Base-by-base conservation (phyloP, 139 green algal species). In the Chlorella sp. region DNA sequence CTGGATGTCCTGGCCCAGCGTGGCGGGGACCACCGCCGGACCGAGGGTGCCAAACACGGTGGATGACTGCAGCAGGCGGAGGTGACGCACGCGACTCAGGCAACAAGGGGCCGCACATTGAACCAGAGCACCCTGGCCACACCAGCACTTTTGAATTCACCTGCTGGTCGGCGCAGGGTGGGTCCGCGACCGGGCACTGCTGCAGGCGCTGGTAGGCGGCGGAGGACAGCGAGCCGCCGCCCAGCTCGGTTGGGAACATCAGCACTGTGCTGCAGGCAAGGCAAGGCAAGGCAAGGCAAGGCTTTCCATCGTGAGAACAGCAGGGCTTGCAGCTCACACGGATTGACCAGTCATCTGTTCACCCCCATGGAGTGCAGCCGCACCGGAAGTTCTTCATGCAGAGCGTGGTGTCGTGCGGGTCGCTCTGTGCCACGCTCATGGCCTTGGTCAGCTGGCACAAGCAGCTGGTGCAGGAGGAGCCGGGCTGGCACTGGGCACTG, bases 351-450 rank as follows among this genome's bases (percentile, higher is more conserved):
- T 73, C 65, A 73, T 16, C 56, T 65, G 56, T 65, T 20, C 56
- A 65, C 56, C 26, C 4, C 62, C 28, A 69, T 9, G 17, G 36
- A 48, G 6, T 17, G 17, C 41, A 16, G 7, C 14, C 68, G 16
- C 70, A 76, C 70, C 70, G n/a, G 41, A 76, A 79, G 44, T 79
- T 79, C 1, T 79, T 60, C 30, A 79, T 62, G 73, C 73, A 79
- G 13, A 62, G 46, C 17, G 44, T 24, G 1, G 64, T 30, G 44
- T 79, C 44, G 32, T 32, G 3, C 0, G 70, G 70, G 41, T 76
- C 70, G 28, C 40, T 38, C 70, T 76, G 51, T 11, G 70, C 43
- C 16, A 76, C 41, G 11, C 8, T 9, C 44, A 79, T 79, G 16
- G 73, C 73, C 30, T 64, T 62, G 32, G 44, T 44, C 11, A 60